Evolutionary conservation across 495 filamentous ascomycete genomes (phyloP).

Genomic region (Letharia columbiana): DNA sequence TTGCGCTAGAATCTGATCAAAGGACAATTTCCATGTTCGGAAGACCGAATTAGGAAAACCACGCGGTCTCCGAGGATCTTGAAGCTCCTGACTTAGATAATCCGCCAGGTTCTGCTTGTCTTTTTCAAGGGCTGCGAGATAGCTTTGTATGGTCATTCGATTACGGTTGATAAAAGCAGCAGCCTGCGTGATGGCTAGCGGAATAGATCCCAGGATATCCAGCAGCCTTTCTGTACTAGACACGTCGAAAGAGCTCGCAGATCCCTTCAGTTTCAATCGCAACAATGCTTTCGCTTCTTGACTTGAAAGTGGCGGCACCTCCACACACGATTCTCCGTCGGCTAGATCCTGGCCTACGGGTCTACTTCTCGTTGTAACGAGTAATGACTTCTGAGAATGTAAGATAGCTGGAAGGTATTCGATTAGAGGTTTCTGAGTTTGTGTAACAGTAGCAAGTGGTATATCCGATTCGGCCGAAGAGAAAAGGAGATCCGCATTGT

Average conservation of each 20-base stretch:
- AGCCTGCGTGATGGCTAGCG: not conserved
- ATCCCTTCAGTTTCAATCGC: no score
- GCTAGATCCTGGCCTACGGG: not conserved
- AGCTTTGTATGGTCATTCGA: not conserved
- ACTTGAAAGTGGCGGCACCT: not conserved
- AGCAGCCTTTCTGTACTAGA: not conserved
- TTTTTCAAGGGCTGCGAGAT: not conserved
- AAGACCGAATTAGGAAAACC: not conserved
- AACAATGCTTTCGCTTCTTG: not conserved
- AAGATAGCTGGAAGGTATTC: not conserved
- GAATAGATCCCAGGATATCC: not conserved
- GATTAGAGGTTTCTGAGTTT: not conserved
- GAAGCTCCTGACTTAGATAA: not conserved
- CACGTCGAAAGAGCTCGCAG: no score
- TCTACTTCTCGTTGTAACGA: slow-evolving; percentile 6
- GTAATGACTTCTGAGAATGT: not conserved
- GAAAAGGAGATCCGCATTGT: not conserved
- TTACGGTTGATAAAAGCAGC: slow-evolving; percentile 1
- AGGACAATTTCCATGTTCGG: slow-evolving; percentile 2
- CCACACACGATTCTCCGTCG: not conserved
- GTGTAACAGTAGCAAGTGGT: not conserved
- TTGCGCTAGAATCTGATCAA: not conserved
- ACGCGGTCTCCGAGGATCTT: not conserved
- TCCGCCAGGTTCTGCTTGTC: slow-evolving; percentile 6
- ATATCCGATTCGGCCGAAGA: not conserved